Percentiles rank a stretch among this genome's conserved stretches.
Conservation (phyloP, 148 eudicot species). For the Cornus suecica region DNA sequence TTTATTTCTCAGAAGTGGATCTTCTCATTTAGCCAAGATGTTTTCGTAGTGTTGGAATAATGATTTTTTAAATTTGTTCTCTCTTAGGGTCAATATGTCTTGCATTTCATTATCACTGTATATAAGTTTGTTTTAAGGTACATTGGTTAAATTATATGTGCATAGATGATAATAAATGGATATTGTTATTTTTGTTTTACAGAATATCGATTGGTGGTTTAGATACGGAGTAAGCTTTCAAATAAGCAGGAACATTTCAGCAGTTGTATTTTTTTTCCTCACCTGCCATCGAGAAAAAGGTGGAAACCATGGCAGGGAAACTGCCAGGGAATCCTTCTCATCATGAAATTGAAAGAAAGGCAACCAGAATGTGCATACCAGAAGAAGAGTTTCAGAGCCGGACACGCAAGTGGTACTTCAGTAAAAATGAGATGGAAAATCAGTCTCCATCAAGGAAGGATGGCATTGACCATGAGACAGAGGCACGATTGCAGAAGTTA, state of each 20-base stretch:
- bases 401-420: slow-evolving; percentile 57
- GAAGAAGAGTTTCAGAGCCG: slow-evolving; percentile 15
- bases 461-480: slow-evolving; percentile 43
- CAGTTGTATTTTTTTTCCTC: not conserved
- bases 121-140: not conserved
- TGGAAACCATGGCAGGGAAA: slow-evolving; percentile 32
- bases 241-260: not conserved
- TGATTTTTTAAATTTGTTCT: not conserved
- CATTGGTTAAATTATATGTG: not conserved
- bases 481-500: slow-evolving; percentile 48
- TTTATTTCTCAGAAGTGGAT: not conserved
- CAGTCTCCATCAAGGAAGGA: slow-evolving; percentile 77
- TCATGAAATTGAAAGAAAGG: slow-evolving; percentile 2
- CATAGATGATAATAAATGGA: not conserved
- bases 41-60: not conserved
- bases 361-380: slow-evolving; percentile 4
- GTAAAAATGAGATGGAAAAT: slow-evolving; percentile 52
- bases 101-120: not conserved
- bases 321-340: slow-evolving; percentile 25
- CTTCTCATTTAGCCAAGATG: not conserved
- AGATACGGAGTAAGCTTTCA: not conserved
- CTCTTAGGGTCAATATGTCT: not conserved
- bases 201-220: not conserved
- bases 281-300: slow-evolving; percentile 12
- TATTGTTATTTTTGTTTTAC: slow-evolving; percentile 9